phyloP scores from a whole-genome alignment of 805 yeast species.

The Teunomyces kruisii region DNA sequence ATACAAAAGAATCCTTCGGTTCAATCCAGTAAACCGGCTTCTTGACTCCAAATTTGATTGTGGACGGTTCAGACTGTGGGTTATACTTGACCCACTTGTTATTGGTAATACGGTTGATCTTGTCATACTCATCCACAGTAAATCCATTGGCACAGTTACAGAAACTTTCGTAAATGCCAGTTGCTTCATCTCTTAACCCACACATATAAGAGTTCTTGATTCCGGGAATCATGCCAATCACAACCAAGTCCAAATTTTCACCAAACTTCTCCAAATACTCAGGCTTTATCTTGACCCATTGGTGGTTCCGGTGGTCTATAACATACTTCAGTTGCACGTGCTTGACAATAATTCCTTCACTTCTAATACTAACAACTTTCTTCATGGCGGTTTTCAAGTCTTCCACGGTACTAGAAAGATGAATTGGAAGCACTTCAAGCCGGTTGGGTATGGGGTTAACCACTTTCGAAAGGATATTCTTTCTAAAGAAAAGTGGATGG shows the following conservation, averaged over 20 bases:
- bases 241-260: conserved; percentile 75
- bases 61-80: conserved; percentile 39
- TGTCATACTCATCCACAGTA: conserved; percentile 57
- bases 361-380: conserved; percentile 56
- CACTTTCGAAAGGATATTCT: conserved; percentile 46
- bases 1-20: conserved; percentile 72
- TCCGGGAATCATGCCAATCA: conserved; percentile 78
- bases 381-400: conserved; percentile 59
- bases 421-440: conserved; percentile 49
- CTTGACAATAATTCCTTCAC: conserved; percentile 85
- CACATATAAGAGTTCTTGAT: conserved; percentile 71
- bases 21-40: conserved; percentile 76
- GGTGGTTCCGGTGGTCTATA: conserved; percentile 57
- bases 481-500: conserved; percentile 56
- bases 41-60: conserved; percentile 55
- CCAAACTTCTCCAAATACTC: conserved; percentile 86
- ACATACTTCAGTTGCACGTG: conserved; percentile 56
- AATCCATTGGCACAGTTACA: conserved; percentile 87
- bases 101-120: conserved; percentile 54
- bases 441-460: conserved; percentile 45
- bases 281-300: conserved; percentile 92
- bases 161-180: conserved; percentile 56
- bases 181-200: conserved; percentile 56
- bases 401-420: conserved; percentile 40
- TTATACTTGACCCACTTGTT: conserved; percentile 59